phyloP scores from a whole-genome alignment of 352 stramenopile species.

The Pythium pyrilobum region DNA sequence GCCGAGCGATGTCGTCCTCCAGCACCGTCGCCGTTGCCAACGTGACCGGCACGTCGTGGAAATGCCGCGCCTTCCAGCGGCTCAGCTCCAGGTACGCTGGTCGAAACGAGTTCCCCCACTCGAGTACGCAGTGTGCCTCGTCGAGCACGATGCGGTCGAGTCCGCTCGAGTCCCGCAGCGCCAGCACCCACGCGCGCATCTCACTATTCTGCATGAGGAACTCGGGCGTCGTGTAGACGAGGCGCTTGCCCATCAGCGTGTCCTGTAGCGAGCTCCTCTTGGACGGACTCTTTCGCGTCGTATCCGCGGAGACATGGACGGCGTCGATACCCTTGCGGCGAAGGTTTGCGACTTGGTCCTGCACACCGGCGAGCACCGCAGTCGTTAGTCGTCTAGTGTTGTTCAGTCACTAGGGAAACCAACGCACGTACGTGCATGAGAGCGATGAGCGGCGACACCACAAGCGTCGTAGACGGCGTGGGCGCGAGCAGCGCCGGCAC shows the following conservation, averaged over 20 bases:
- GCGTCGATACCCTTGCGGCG: constrained; percentile 48
- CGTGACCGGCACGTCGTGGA: constrained; percentile 53
- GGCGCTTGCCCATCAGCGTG: constrained; percentile 31
- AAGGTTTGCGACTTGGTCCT: constrained; percentile 74
- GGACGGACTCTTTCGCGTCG: constrained; percentile 14
- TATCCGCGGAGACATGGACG: constrained; percentile 35
- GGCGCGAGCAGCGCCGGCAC: constrained; percentile 49
- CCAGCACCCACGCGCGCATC: constrained; percentile 42
- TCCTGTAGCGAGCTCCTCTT: constrained; percentile 21
- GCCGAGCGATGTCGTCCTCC: constrained; percentile 48
- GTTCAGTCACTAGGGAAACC: too few species aligned
- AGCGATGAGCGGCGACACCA: constrained; percentile 70
- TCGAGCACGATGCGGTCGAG: constrained; percentile 66
- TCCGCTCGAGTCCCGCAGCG: constrained; percentile 13
- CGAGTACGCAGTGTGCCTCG: constrained; percentile 73
- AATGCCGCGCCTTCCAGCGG: constrained; percentile 41
- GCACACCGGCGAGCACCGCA: background rate
- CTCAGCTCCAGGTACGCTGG: constrained; percentile 64
- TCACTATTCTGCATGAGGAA: constrained; percentile 61
- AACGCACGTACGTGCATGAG: constrained; percentile 57
- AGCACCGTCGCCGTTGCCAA: constrained; percentile 67
- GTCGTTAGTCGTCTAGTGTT: too few species aligned
- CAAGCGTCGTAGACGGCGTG: constrained; percentile 37
- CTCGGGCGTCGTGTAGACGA: constrained; percentile 82
- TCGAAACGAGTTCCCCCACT: constrained; percentile 77